Percentiles rank a stretch among this genome's conserved stretches.
Evolutionary conservation across 2,329 filamentous ascomycete species (phyloP).

Genomic region (Diplocarpon mali): DNA sequence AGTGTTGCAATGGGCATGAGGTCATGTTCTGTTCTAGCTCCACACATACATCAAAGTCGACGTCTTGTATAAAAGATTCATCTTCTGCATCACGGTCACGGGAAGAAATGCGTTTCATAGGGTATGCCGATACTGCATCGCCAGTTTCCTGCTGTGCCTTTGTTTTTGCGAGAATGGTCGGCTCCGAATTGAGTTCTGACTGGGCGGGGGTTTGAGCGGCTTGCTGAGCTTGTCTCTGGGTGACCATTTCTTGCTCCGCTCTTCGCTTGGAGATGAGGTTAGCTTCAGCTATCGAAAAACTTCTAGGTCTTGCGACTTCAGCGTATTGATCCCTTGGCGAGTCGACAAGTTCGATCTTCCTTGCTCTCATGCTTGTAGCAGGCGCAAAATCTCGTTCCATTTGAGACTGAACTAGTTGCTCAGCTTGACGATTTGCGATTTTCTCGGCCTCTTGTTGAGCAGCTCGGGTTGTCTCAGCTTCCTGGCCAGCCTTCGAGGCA

Average conservation of each 20-base stretch:
- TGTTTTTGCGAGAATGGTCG: not conserved
- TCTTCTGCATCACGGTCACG: not conserved
- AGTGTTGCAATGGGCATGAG: not conserved
- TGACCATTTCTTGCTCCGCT: not conserved
- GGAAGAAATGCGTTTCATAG: not conserved
- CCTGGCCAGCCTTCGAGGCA: not conserved
- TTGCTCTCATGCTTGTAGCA: not conserved
- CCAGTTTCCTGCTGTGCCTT: not conserved
- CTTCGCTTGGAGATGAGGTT: not conserved
- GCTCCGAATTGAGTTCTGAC: not conserved
- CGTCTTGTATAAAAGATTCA: not conserved
- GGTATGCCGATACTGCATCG: not conserved
- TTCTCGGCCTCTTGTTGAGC: constrained; percentile 5
- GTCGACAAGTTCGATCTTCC: not conserved
- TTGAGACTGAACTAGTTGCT: not conserved
- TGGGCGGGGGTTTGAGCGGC: not conserved
- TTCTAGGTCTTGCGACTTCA: not conserved
- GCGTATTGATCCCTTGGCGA: not conserved
- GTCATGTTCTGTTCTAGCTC: not conserved
- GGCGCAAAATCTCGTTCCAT: not conserved
- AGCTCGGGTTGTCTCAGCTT: not conserved
- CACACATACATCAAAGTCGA: constrained; percentile 1
- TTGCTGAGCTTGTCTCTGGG: not conserved
- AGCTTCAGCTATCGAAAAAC: not conserved
- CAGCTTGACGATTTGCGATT: not conserved